Percentiles rank a stretch among this genome's conserved stretches.
Conservation (phyloP, 306 rosid genomes). For the Albizia julibrissin region DNA sequence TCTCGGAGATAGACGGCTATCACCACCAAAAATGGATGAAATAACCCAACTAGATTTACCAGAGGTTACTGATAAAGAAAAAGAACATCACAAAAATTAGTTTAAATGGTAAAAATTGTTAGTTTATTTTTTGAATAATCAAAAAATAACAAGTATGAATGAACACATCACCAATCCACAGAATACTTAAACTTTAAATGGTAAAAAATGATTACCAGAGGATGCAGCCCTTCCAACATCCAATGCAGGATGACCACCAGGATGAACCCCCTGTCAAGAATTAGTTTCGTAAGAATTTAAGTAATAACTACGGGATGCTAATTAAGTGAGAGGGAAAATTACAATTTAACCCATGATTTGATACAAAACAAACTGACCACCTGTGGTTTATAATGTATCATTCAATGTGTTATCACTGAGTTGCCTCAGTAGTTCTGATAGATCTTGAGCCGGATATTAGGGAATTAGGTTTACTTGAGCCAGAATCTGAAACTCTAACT, state of each 20-base stretch:
- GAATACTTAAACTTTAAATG: slow-evolving; percentile 8
- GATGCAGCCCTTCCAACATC: slow-evolving; percentile 65
- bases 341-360: background rate
- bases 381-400: background rate
- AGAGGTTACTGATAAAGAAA: slow-evolving; percentile 51
- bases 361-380: background rate
- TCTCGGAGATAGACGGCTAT: slow-evolving; percentile 55
- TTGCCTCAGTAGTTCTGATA: background rate
- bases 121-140: background rate
- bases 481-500: too few relatives aligned
- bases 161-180: background rate
- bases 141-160: background rate
- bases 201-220: slow-evolving; percentile 54
- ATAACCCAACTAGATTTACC: slow-evolving; percentile 78
- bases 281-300: slow-evolving; percentile 31
- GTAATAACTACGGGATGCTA: slow-evolving; percentile 25
- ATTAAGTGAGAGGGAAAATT: background rate
- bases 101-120: background rate
- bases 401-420: background rate
- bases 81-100: slow-evolving; percentile 28
- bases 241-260: slow-evolving; percentile 48
- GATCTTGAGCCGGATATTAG: too few relatives aligned
- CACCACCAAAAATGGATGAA: slow-evolving; percentile 80
- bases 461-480: too few relatives aligned
- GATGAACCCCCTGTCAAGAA: slow-evolving; percentile 40